These are phyloP conservation scores for Blastocystis sp. DNA, from an alignment of 352 stramenopile genomes.

Conservation along the genomic window DNA sequence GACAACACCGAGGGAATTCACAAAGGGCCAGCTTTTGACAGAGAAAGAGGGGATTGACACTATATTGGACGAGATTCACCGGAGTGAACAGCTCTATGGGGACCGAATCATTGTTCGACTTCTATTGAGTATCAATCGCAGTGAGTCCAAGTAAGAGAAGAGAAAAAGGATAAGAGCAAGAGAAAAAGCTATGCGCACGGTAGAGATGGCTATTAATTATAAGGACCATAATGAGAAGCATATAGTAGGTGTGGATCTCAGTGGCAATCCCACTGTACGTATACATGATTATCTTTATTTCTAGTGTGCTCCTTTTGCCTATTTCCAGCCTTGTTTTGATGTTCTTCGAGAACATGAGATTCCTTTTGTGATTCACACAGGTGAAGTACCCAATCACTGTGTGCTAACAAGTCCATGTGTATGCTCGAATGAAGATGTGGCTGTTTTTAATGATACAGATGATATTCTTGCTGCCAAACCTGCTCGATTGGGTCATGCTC, in stretches of 20 bases:
- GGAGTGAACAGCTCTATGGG: neutral
- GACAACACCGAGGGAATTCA: neutral
- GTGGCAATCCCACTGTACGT: conserved; percentile 22
- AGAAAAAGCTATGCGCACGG: conserved; percentile 7
- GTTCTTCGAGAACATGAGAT: neutral
- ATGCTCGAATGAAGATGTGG: neutral
- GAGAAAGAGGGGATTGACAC: conserved; percentile 53
- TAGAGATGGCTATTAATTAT: conserved; percentile 24
- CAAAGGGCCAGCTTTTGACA: neutral
- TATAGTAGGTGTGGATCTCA: conserved; percentile 6
- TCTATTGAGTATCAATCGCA: conserved; percentile 37
- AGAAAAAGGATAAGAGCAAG: neutral
- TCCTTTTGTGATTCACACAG: conserved; percentile 1
- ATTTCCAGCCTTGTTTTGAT: neutral
- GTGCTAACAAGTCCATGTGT: conserved; percentile 3
- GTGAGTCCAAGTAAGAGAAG: neutral
- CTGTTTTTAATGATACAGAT: neutral
- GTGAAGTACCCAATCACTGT: neutral
- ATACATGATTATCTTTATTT: neutral
- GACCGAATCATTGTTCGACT: conserved; percentile 18
- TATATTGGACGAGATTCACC: conserved; percentile 2
- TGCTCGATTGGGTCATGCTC: conserved; percentile 17
- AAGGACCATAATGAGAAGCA: neutral
- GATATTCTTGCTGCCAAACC: conserved; percentile 26
- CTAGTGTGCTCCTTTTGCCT: conserved; percentile 20